Evolutionary conservation across 1,139 yeast species (phyloP), one percentile per base, ranked within the genome.

Genomic region (Protomyces macrosporus): DNA sequence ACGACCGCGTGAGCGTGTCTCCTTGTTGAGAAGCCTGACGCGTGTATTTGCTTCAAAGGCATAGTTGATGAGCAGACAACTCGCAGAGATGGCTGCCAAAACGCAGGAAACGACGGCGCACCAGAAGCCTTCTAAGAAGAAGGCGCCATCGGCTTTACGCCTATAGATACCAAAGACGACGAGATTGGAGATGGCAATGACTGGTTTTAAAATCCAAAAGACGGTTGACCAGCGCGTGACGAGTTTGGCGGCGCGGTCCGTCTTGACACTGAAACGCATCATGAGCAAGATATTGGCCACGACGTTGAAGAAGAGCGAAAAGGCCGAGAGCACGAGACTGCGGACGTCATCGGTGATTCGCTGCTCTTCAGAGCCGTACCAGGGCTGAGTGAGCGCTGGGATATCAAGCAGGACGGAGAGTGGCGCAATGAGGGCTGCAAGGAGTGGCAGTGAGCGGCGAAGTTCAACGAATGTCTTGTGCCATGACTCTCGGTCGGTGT

Each of bases 341-440:
- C 50, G 45, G 37, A 9, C 45, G 16, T 53, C 58, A 23, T 60
- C 63, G 37, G 63, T 58, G 14, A 58, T 32, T 16, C n/a, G 10
- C 40, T 53, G 48, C 10, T 14, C 40, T 36, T 60, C 63, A n/a
- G 34, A 16, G 33, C 63, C 63, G 10, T 60, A 53, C 63, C 63
- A 60, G 9, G 58, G 63, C 39, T 60, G 63, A 6, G 57, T 30
- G 32, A 60, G 48, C n/a, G 63, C 57, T 10, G 63, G 63, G 4
- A 60, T 53, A 37, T 53, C 63, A 12, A 36, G 12, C 9, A 60
- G 58, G 10, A 58, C 62, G 12, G 56, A 51, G 9, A 58, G 36
- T 33, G 62, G 62, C 34, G 62, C 62, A 33, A 58, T 52, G 14
- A 58, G 51, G 32, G 54, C 45, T 6, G 62, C 55, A 36, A 58